A percentile compares a stretch with the other conserved stretches of the same genome.
These are phyloP conservation scores for Prunus salicina DNA, from an alignment of 306 rosid genomes.

Conservation along the genomic window DNA sequence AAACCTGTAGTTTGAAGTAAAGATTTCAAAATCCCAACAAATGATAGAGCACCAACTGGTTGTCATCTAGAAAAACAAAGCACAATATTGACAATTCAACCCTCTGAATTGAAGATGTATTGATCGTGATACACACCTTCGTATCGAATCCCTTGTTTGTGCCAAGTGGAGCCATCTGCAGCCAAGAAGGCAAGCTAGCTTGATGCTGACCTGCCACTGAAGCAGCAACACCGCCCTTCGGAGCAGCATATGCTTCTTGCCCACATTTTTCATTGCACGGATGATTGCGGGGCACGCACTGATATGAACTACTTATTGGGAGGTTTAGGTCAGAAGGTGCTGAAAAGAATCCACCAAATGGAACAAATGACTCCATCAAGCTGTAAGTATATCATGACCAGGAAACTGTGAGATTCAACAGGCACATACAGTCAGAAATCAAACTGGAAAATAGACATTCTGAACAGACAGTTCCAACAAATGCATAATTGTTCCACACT, in stretches of 20 bases:
- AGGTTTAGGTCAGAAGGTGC: conserved; percentile 70
- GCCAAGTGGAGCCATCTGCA: conserved; percentile 51
- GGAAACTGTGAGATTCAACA: conserved; percentile 19
- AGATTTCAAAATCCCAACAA: background rate
- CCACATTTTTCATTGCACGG: conserved; percentile 51
- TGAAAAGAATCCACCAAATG: conserved; percentile 91
- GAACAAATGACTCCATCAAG: conserved; percentile 94
- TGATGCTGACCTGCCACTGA: conserved; percentile 46
- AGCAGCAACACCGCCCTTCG: conserved; percentile 42
- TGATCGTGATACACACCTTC: conserved; percentile 64
- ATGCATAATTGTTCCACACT: no score
- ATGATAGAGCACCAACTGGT: background rate
- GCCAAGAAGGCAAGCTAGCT: conserved; percentile 71
- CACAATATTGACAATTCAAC: background rate
- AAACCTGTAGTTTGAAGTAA: conserved; percentile 20
- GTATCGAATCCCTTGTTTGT: conserved; percentile 39
- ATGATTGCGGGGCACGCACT: conserved; percentile 38
- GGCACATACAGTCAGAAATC: conserved; percentile 13
- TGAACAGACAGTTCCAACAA: no score
- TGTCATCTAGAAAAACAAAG: background rate
- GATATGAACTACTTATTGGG: conserved; percentile 44
- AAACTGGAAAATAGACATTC: background rate
- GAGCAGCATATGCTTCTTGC: conserved; percentile 47
- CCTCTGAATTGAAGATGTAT: background rate
- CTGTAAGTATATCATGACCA: conserved; percentile 48